phyloP scores from a whole-genome alignment of 1,139 yeast species.

The Saccharomyces hybrid region DNA sequence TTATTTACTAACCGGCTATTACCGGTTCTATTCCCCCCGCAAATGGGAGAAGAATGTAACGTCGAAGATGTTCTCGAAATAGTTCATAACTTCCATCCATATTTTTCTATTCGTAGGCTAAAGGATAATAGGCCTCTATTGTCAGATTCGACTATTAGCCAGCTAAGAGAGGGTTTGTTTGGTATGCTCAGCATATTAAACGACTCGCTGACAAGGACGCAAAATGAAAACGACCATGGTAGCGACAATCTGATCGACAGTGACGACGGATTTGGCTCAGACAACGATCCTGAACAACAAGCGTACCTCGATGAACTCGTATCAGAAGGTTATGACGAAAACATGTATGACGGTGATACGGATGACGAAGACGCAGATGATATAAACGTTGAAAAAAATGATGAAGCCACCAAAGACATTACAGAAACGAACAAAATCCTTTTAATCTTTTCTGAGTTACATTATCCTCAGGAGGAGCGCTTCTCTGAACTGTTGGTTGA shows the following conservation, averaged over 20 bases:
- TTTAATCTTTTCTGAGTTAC: neutral
- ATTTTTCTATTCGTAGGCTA: neutral
- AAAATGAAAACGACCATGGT: conserved; percentile 1
- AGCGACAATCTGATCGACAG: neutral
- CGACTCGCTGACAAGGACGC: neutral
- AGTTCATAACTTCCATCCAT: neutral
- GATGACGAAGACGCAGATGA: conserved; percentile 5
- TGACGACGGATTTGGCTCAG: neutral
- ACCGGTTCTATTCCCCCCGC: neutral
- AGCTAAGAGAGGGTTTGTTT: neutral
- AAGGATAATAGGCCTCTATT: neutral
- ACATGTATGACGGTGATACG: conserved; percentile 1
- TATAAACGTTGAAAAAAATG: neutral
- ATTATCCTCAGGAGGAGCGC: conserved; percentile 5
- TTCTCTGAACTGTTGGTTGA: conserved; percentile 2
- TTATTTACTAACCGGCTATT: neutral
- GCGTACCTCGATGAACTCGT: conserved; percentile 16
- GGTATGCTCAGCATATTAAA: neutral
- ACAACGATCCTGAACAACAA: conserved; percentile 13
- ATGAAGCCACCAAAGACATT: neutral
- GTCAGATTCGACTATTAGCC: neutral
- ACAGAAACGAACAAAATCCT: neutral
- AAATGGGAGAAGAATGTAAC: neutral
- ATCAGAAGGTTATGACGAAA: conserved; percentile 7
- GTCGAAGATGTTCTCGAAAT: neutral